phyloP scores from a whole-genome alignment of 129 eudicot species.

The Smallanthus sonchifolius region DNA sequence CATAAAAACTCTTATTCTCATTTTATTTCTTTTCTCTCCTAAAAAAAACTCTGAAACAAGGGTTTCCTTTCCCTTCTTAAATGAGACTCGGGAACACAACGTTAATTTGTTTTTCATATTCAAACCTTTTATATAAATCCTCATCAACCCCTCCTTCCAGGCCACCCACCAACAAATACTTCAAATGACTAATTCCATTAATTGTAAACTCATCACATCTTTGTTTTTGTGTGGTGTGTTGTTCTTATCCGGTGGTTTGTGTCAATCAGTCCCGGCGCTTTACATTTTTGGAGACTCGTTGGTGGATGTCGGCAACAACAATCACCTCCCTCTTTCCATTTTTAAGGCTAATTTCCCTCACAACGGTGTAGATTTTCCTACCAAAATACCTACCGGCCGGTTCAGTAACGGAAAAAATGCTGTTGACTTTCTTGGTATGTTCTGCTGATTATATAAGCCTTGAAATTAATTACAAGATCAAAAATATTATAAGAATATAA shows the following conservation, averaged over 20 bases:
- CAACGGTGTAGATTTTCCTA: constrained; percentile 67
- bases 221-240: neutral
- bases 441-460: too few relatives aligned
- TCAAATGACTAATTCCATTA: constrained; percentile 15
- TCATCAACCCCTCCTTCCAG: neutral
- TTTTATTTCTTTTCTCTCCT: too few relatives aligned
- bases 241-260: neutral
- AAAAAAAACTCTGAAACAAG: too few relatives aligned
- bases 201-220: neutral
- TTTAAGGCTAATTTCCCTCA: constrained; percentile 65
- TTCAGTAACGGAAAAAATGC: constrained; percentile 82
- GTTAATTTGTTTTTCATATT: neutral
- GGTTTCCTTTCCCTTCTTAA: too few relatives aligned
- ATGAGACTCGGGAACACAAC: too few relatives aligned
- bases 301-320: constrained; percentile 77
- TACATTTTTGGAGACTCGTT: constrained; percentile 76
- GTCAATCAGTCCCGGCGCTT: constrained; percentile 30
- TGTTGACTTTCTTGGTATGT: constrained; percentile 73
- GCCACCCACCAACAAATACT: neutral
- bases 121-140: neutral
- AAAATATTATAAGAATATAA: too few relatives aligned
- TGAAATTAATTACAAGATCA: too few relatives aligned
- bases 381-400: constrained; percentile 61
- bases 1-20: too few relatives aligned
- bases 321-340: constrained; percentile 46